phyloP scores from a whole-genome alignment of 2,329 filamentous ascomycete species.

The Ophiostoma himal-ulmi region DNA sequence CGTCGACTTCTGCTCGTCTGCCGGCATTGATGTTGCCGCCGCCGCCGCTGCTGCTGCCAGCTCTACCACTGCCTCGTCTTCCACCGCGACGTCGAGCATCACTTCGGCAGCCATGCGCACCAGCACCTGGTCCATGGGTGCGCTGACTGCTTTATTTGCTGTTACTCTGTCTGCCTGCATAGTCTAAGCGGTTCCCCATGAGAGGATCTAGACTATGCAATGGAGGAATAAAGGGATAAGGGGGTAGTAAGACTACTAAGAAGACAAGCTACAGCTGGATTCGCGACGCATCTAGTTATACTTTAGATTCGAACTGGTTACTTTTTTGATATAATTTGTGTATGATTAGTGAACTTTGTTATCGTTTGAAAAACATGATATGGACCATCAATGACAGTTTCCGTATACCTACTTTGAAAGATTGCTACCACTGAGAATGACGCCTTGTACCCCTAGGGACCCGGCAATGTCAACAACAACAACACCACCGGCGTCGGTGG shows the following conservation, averaged over 20 bases:
- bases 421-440: not conserved
- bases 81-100: not conserved
- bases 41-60: not conserved
- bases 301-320: slow-evolving; percentile 7
- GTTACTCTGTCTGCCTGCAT: not conserved
- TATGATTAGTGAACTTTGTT: not conserved
- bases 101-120: slow-evolving; percentile 1
- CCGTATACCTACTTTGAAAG: too few relatives aligned
- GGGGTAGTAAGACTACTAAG: not conserved
- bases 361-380: too few relatives aligned
- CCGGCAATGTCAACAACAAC: not conserved
- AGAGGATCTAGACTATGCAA: not conserved
- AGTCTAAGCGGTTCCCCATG: not conserved
- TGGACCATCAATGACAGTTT: too few relatives aligned
- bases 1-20: not conserved
- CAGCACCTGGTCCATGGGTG: not conserved
- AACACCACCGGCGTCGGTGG: not conserved
- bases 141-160: not conserved
- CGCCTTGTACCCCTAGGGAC: not conserved
- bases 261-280: not conserved
- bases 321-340: slow-evolving; percentile 2
- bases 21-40: not conserved
- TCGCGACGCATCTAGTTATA: not conserved
- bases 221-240: not conserved
- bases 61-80: not conserved